These are phyloP conservation scores for Alternaria arbusti DNA, from an alignment of 2,329 filamentous ascomycete genomes.

Conservation along the genomic window DNA sequence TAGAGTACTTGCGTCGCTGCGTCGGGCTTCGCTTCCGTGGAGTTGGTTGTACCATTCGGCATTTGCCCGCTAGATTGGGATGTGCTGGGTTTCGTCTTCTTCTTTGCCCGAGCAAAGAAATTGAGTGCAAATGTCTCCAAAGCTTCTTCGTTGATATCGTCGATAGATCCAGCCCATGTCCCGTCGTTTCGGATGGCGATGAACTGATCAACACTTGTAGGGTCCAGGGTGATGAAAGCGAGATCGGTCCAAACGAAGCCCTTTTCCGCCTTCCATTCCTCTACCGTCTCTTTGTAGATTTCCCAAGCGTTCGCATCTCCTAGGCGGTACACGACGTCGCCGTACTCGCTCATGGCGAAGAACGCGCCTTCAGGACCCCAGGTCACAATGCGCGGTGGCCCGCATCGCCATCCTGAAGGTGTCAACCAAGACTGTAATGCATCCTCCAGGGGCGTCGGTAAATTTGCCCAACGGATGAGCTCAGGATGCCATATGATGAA, in stretches of 20 bases:
- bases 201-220: constrained; percentile 41
- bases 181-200: constrained; percentile 43
- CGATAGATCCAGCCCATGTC: constrained; percentile 46
- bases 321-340: constrained; percentile 36
- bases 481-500: constrained; percentile 46
- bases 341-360: constrained; percentile 48
- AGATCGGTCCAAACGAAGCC: constrained; percentile 42
- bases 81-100: constrained; percentile 22
- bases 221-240: constrained; percentile 40
- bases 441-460: constrained; percentile 38
- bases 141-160: constrained; percentile 42
- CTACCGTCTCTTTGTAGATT: constrained; percentile 43
- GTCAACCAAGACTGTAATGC: constrained; percentile 45
- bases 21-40: constrained; percentile 18
- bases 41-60: not conserved
- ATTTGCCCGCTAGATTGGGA: constrained; percentile 1
- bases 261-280: constrained; percentile 42
- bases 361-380: constrained; percentile 43
- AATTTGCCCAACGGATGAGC: constrained; percentile 40
- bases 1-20: constrained; percentile 34
- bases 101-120: constrained; percentile 33
- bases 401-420: constrained; percentile 45
- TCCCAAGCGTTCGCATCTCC: constrained; percentile 34
- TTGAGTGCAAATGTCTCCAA: constrained; percentile 40
- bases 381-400: constrained; percentile 40